phyloP scores from a whole-genome alignment of 345 rosid species.

The Eucalyptus sp. region DNA sequence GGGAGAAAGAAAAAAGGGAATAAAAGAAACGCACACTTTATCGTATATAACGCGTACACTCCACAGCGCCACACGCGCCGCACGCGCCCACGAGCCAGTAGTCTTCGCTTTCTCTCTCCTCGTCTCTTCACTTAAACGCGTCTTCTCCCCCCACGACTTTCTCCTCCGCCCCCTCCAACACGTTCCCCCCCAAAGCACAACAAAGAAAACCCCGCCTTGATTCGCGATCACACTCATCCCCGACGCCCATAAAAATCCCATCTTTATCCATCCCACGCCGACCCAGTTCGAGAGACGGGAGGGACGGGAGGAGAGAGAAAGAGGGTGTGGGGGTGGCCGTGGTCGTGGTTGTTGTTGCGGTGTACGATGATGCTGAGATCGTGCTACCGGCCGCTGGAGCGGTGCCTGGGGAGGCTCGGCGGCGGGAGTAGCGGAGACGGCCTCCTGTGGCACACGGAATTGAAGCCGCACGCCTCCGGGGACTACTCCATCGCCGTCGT shows the following conservation, averaged over 20 bases:
- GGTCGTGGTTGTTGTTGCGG: not conserved
- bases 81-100: not conserved
- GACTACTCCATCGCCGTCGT: slow-evolving; percentile 95
- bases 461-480: slow-evolving; percentile 72
- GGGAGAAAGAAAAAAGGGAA: not conserved
- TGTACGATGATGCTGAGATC: slow-evolving; percentile 46
- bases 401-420: slow-evolving; percentile 48
- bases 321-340: not conserved
- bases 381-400: slow-evolving; percentile 55
- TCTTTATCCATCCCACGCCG: not conserved
- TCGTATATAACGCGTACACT: not conserved
- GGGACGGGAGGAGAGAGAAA: not conserved
- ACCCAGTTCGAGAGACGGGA: not conserved
- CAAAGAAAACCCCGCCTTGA: not conserved
- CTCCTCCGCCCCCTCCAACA: not conserved
- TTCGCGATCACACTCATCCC: not conserved
- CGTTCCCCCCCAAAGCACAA: not conserved
- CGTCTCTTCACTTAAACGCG: not conserved
- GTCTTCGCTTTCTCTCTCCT: not conserved
- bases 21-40: not conserved
- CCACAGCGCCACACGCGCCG: not conserved
- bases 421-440: slow-evolving; percentile 45
- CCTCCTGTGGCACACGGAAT: slow-evolving; percentile 75
- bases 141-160: not conserved
- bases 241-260: not conserved